Evolutionary conservation across 2,329 filamentous ascomycete genomes (phyloP), one percentile per base, ranked within the genome.

Genomic region (Colletotrichum lini): DNA sequence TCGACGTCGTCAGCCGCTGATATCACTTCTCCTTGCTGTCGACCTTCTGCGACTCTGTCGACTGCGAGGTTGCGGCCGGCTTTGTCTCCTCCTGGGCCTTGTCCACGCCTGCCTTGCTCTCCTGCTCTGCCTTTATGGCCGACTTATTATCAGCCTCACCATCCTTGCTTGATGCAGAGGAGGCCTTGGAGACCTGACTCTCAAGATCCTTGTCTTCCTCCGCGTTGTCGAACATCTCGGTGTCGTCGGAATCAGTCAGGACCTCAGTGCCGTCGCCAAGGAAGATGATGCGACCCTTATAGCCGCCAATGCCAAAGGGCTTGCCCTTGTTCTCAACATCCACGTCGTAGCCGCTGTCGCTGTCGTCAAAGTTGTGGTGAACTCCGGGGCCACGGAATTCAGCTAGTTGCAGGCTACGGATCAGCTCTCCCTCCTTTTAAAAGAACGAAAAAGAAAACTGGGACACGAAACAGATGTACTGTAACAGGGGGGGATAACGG

Each of bases 241-340:
- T 91, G 79, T 98, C 95, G 82, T 95, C 92, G 80, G 93, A 93
- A 82, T 96, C 94, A 76, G 94, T 94, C 79, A 95, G 87, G 80
- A 97, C 91, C 86, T 98, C 95, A 78, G 94, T 97, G 78, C 96
- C 96, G 85, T 98, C 95, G 76, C 96, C 95, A 76, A 99, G 90
- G 80, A 98, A 92, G 82, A 98, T 98, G 82, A 98, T 95, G 77
- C 95, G 92, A 76, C 95, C 94, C 81, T 90, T 90, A 81, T 92
- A 93, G 80, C 92, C 92, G 82, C 91, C 86, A 77, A 89, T 84
- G 74, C 90, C 89, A 79, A 93, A 92, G 76, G 86, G 84, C 81
- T 87, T 89, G 77, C 84, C 82, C 80, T 88, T 88, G 76, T 89
- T 88, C 78, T 93, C 91, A 81, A 90, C 87, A 78, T 94, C 92